A percentile compares a stretch with the other conserved stretches of the same genome.
phyloP scores from a whole-genome alignment of 345 rosid species.

The Eutrema japonicum region DNA sequence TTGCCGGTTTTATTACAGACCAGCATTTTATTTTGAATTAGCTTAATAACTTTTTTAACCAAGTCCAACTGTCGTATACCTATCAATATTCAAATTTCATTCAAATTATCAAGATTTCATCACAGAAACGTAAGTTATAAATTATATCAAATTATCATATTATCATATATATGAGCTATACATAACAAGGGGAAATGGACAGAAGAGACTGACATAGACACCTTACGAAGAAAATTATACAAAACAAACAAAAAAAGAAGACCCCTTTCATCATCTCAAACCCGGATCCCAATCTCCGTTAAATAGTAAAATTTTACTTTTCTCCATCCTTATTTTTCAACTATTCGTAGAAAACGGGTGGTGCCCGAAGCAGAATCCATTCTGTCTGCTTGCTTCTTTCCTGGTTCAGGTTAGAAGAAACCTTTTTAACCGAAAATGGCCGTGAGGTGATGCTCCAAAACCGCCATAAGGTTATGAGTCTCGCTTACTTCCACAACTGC shows the following conservation, averaged over 20 bases:
- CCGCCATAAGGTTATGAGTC: constrained; percentile 57
- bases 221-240: constrained; percentile 17
- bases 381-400: constrained; percentile 6
- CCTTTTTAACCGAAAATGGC: constrained; percentile 63
- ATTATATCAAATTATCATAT: constrained; percentile 26
- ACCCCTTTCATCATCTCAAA: constrained; percentile 20
- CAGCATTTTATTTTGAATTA: too few species aligned
- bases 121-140: background rate
- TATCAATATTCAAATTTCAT: too few species aligned
- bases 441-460: constrained; percentile 79
- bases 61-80: too few species aligned
- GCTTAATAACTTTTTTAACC: too few species aligned
- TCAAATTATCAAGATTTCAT: background rate
- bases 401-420: constrained; percentile 17
- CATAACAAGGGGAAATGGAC: background rate
- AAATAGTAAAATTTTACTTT: constrained; percentile 21
- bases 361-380: constrained; percentile 19
- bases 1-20: too few species aligned
- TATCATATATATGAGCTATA: background rate
- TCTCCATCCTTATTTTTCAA: constrained; percentile 21
- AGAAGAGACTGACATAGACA: background rate
- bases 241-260: background rate
- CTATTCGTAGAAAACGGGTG: constrained; percentile 19
- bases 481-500: constrained; percentile 57
- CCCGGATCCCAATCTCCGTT: constrained; percentile 24